These are phyloP conservation scores for Annona cherimola DNA, from an alignment of 164 flowering plant genomes.

Conservation along the genomic window DNA sequence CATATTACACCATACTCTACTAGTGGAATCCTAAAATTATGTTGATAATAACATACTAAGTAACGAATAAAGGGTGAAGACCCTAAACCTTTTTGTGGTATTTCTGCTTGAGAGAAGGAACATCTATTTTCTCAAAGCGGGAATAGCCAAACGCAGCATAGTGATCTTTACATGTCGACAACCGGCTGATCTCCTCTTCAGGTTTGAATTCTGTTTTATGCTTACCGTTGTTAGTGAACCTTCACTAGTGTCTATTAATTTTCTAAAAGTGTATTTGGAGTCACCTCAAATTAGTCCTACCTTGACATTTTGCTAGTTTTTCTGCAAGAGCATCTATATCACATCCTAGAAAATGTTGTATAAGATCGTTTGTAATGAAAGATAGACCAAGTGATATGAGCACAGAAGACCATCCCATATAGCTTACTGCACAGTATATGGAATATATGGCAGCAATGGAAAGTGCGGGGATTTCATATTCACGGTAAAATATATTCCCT, in stretches of 20 bases:
- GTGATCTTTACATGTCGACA: slow-evolving; percentile 80
- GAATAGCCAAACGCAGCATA: slow-evolving; percentile 79
- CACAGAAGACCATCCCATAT: slow-evolving; percentile 83
- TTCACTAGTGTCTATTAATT: slow-evolving; percentile 47
- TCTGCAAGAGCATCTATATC: slow-evolving; percentile 59
- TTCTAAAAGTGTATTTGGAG: slow-evolving; percentile 26
- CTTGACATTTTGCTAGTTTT: slow-evolving; percentile 46
- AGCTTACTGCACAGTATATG: slow-evolving; percentile 64
- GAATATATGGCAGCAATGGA: slow-evolving; percentile 63
- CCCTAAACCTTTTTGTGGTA: slow-evolving; percentile 66
- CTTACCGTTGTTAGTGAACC: slow-evolving; percentile 90
- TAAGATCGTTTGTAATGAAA: slow-evolving; percentile 80
- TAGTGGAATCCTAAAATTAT: not conserved
- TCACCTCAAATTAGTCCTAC: slow-evolving; percentile 38
- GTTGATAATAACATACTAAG: not conserved
- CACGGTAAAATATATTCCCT: slow-evolving; percentile 60
- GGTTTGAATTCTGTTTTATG: slow-evolving; percentile 68
- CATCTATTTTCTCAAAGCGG: slow-evolving; percentile 64
- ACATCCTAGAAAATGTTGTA: too few relatives aligned
- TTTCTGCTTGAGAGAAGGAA: slow-evolving; percentile 68
- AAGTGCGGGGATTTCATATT: slow-evolving; percentile 61
- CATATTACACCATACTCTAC: slow-evolving; percentile 9
- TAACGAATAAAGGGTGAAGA: not conserved
- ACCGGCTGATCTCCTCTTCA: slow-evolving; percentile 84
- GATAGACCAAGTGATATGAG: slow-evolving; percentile 67